Conservation (phyloP, 2,329 filamentous ascomycete species). For the Pseudocercospora eumusae region DNA sequence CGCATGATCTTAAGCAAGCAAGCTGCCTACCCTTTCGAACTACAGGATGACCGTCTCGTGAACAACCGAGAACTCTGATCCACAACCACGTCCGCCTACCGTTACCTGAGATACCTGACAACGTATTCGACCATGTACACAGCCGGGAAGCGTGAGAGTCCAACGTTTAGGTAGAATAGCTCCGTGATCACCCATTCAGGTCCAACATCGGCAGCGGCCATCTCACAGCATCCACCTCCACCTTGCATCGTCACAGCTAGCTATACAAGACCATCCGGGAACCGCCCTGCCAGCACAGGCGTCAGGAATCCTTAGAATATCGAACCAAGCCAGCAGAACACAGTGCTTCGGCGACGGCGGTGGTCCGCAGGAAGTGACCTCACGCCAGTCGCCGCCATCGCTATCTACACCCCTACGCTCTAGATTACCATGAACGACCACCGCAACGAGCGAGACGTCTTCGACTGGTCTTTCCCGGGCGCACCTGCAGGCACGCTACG, state of each 20-base stretch:
- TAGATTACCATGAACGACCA: neutral
- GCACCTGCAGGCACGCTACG: neutral
- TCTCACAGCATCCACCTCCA: neutral
- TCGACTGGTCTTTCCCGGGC: neutral
- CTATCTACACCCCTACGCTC: neutral
- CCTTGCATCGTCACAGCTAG: neutral
- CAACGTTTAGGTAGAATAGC: neutral
- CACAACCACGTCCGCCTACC: neutral
- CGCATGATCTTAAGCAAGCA: conserved; percentile 5
- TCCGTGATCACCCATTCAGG: neutral
- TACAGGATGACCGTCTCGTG: neutral
- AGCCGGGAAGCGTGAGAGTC: neutral
- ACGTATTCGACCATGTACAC: neutral
- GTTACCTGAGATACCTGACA: neutral
- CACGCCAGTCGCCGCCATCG: conserved; percentile 4
- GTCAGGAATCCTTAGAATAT: neutral
- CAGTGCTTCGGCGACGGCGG: conserved; percentile 3
- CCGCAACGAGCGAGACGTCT: neutral
- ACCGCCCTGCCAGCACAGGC: neutral
- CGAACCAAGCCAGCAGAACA: neutral
- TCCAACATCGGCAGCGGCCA: neutral
- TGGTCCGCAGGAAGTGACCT: neutral
- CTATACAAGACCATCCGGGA: neutral
- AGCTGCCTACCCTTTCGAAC: neutral
- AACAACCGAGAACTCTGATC: neutral